These are phyloP conservation scores for Metarhizium guizhouense DNA, from an alignment of 2,329 filamentous ascomycete species.

Conservation along the genomic window DNA sequence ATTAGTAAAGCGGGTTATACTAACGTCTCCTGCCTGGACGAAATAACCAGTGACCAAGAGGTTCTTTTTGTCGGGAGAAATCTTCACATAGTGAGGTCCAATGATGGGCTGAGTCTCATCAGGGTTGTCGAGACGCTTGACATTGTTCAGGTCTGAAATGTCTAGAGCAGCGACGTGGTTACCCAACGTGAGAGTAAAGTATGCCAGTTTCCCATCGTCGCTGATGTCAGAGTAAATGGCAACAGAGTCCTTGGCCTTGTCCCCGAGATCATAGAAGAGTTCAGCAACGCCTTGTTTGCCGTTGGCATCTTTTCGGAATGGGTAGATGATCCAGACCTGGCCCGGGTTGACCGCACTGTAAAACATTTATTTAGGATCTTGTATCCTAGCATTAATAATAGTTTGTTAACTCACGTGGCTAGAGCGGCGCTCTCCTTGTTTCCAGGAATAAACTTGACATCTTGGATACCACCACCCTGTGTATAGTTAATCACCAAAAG, in stretches of 20 bases:
- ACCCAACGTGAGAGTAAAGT: constrained; percentile 51
- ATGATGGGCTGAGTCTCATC: constrained; percentile 49
- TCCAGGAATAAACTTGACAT: constrained; percentile 57
- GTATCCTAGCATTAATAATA: neutral
- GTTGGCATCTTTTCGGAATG: constrained; percentile 43
- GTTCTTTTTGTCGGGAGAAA: constrained; percentile 56
- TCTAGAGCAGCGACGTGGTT: constrained; percentile 55
- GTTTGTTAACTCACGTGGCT: constrained; percentile 31
- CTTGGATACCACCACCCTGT: constrained; percentile 50
- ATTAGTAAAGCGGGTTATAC: neutral
- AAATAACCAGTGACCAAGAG: constrained; percentile 58
- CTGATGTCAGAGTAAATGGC: constrained; percentile 55
- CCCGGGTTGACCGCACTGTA: constrained; percentile 44
- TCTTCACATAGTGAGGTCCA: constrained; percentile 55
- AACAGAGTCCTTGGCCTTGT: constrained; percentile 43
- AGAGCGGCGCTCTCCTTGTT: constrained; percentile 49
- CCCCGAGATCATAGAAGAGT: constrained; percentile 48
- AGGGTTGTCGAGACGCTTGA: constrained; percentile 52
- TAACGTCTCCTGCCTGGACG: constrained; percentile 47
- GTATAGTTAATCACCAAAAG: neutral
- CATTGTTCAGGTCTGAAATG: constrained; percentile 50
- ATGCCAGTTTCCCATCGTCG: constrained; percentile 47
- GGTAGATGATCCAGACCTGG: constrained; percentile 58
- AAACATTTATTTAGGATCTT: neutral
- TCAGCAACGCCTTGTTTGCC: constrained; percentile 50